Conservation (phyloP, 805 yeast genomes). For the Candida sonorensis region DNA sequence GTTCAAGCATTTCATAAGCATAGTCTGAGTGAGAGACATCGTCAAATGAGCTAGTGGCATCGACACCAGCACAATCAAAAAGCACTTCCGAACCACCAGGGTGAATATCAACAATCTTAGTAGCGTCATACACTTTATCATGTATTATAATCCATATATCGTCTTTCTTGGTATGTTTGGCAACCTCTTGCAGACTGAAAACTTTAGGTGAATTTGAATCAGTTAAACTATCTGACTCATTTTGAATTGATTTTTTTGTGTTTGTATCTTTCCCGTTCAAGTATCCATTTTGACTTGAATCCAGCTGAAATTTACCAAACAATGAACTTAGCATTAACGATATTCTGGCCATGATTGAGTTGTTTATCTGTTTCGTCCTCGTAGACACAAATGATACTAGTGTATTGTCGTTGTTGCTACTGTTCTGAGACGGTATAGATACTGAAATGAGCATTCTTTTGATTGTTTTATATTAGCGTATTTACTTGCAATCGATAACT, state of each 20-base stretch:
- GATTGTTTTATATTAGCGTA: too few species aligned
- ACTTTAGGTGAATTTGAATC: too few species aligned
- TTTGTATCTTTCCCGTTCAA: constrained; percentile 5
- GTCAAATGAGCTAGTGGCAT: constrained; percentile 61
- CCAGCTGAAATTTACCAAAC: too few species aligned
- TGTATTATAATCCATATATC: constrained; percentile 70
- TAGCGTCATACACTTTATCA: constrained; percentile 35
- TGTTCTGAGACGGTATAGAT: not conserved
- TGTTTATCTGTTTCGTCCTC: too few species aligned
- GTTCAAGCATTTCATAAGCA: constrained; percentile 83
- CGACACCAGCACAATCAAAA: constrained; percentile 73
- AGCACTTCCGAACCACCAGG: constrained; percentile 87
- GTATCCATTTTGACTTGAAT: too few species aligned
- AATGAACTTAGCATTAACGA: too few species aligned
- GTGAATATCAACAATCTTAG: constrained; percentile 43
- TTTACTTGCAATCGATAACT: too few species aligned
- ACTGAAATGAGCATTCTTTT: not conserved
- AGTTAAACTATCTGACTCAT: too few species aligned
- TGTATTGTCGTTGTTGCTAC: too few species aligned
- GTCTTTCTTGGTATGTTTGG: constrained; percentile 37
- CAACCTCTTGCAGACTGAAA: constrained; percentile 33
- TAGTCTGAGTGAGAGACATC: constrained; percentile 74
- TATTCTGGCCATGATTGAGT: too few species aligned
- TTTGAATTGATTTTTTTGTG: too few species aligned
- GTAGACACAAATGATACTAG: too few species aligned